These are phyloP conservation scores for Coniochaeta prunicola DNA, from an alignment of 2,329 filamentous ascomycete genomes.

Conservation along the genomic window DNA sequence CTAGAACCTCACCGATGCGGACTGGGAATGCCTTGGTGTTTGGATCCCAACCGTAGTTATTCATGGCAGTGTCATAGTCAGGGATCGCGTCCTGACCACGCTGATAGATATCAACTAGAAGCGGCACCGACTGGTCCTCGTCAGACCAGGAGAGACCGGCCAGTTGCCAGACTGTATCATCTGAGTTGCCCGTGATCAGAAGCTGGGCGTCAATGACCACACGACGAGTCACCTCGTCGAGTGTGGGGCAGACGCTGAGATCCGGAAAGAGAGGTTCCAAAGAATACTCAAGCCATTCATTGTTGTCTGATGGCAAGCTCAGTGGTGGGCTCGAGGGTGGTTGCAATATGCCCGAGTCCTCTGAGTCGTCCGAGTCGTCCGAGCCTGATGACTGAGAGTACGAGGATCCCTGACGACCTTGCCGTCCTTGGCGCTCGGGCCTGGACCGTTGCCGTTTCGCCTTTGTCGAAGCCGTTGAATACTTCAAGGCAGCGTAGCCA, in stretches of 20 bases:
- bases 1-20: constrained; percentile 46
- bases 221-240: constrained; percentile 40
- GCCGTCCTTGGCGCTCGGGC: not conserved
- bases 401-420: not conserved
- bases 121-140: constrained; percentile 24
- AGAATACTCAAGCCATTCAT: constrained; percentile 39
- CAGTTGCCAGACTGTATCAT: constrained; percentile 28
- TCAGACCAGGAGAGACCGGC: constrained; percentile 40
- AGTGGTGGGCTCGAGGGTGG: constrained; percentile 23
- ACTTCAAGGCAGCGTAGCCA: not conserved
- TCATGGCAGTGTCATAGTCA: constrained; percentile 40
- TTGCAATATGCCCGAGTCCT: constrained; percentile 6
- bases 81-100: constrained; percentile 38
- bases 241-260: constrained; percentile 24
- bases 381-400: not conserved
- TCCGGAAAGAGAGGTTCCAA: constrained; percentile 27
- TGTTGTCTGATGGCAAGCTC: constrained; percentile 23
- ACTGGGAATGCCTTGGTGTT: constrained; percentile 41
- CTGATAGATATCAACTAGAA: constrained; percentile 45
- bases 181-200: constrained; percentile 21
- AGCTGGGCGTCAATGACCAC: constrained; percentile 38
- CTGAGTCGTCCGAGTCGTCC: constrained; percentile 14
- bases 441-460: not conserved
- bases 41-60: constrained; percentile 47
- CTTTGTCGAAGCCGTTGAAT: not conserved